Percentiles rank a stretch among this genome's conserved stretches.
Evolutionary conservation across 2,329 filamentous ascomycete genomes (phyloP).

Genomic region (Beauveria rudraprayagi): DNA sequence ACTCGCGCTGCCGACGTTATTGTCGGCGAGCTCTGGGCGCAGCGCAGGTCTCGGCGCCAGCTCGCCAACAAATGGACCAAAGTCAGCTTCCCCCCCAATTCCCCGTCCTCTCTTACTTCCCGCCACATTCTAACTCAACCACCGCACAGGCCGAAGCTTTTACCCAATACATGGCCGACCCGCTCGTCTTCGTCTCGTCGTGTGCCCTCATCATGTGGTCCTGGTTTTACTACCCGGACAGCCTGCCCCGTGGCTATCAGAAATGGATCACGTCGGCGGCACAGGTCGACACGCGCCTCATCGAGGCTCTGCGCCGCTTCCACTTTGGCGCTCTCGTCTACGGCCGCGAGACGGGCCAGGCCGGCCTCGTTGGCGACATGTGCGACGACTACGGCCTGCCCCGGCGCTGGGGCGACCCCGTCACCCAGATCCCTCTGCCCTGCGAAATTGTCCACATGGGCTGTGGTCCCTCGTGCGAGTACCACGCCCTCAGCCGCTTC

Average conservation of each 20-base stretch:
- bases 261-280: conserved; percentile 77
- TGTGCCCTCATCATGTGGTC: conserved; percentile 78
- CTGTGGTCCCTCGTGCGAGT: conserved; percentile 63
- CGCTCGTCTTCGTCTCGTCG: conserved; percentile 62
- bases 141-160: conserved; percentile 23
- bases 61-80: conserved; percentile 39
- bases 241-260: conserved; percentile 65
- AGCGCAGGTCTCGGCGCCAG: conserved; percentile 35
- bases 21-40: conserved; percentile 57
- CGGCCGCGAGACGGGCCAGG: conserved; percentile 64
- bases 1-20: conserved; percentile 66
- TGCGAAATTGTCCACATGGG: conserved; percentile 83
- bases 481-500: conserved; percentile 63
- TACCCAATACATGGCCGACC: conserved; percentile 43
- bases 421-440: conserved; percentile 61
- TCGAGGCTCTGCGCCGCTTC: conserved; percentile 63
- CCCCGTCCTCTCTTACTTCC: background rate
- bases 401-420: conserved; percentile 63
- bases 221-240: conserved; percentile 70
- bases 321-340: conserved; percentile 59
- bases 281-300: conserved; percentile 63
- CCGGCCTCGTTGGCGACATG: conserved; percentile 60
- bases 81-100: conserved; percentile 23
- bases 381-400: conserved; percentile 64
- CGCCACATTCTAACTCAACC: background rate